Percentiles rank a stretch among this genome's conserved stretches.
phyloP scores from a whole-genome alignment of 2,329 filamentous ascomycete genomes.

The Botrytis cinerea region DNA sequence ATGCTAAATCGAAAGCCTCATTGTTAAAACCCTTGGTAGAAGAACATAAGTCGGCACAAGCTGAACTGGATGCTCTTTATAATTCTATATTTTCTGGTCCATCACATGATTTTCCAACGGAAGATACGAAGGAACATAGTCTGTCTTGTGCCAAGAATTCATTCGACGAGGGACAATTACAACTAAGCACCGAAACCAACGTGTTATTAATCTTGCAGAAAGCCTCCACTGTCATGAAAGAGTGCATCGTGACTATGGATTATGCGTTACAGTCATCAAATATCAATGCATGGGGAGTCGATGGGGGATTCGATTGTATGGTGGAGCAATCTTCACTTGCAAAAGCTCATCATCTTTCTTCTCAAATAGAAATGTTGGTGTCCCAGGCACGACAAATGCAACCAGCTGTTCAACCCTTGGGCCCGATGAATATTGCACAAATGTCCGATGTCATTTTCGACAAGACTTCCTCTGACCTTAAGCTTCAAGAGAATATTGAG shows the following conservation, averaged over 20 bases:
- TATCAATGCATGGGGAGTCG: slow-evolving; percentile 50
- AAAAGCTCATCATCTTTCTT: slow-evolving; percentile 55
- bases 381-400: slow-evolving; percentile 46
- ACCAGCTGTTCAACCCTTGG: slow-evolving; percentile 44
- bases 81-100: slow-evolving; percentile 53
- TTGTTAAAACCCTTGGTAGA: slow-evolving; percentile 45
- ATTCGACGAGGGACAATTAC: slow-evolving; percentile 45
- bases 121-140: slow-evolving; percentile 50
- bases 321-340: slow-evolving; percentile 45
- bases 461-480: slow-evolving; percentile 54
- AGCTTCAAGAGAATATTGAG: slow-evolving; percentile 55
- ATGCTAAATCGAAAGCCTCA: slow-evolving; percentile 43
- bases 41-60: slow-evolving; percentile 47
- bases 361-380: slow-evolving; percentile 48
- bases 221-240: slow-evolving; percentile 44
- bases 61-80: slow-evolving; percentile 54
- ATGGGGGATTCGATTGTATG: slow-evolving; percentile 40
- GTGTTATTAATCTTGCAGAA: slow-evolving; percentile 46
- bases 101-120: slow-evolving; percentile 53
- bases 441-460: slow-evolving; percentile 56
- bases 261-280: slow-evolving; percentile 47
- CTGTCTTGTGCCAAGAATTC: slow-evolving; percentile 42
- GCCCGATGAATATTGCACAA: slow-evolving; percentile 47
- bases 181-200: slow-evolving; percentile 46
- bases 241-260: slow-evolving; percentile 45